Conservation (phyloP, 129 eudicot species). For the Flaveria bidentis region DNA sequence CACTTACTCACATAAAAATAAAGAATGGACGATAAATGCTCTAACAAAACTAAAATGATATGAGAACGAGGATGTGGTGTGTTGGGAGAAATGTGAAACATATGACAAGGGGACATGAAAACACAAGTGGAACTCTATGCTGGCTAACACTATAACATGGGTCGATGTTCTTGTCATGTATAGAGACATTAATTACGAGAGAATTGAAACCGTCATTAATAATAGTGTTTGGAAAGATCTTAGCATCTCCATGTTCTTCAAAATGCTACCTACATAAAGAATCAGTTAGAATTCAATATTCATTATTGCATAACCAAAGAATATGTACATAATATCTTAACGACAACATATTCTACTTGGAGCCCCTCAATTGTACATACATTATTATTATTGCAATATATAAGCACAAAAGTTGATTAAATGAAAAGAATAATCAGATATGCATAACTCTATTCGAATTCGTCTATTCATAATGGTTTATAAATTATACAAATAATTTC, state of each 20-base stretch:
- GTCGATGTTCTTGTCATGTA: constrained; percentile 25
- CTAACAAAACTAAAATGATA: not conserved
- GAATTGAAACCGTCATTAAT: not conserved
- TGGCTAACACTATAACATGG: constrained; percentile 25
- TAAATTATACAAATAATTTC: too few species aligned
- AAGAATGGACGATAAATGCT: too few species aligned
- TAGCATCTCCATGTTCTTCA: constrained; percentile 30
- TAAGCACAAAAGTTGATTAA: not conserved
- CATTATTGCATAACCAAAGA: not conserved
- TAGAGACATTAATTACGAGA: constrained; percentile 14
- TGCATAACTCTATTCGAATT: too few species aligned
- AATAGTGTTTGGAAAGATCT: constrained; percentile 9
- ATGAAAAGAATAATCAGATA: too few species aligned
- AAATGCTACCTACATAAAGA: constrained; percentile 27
- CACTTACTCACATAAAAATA: too few species aligned
- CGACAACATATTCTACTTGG: constrained; percentile 14
- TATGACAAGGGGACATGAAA: constrained; percentile 29
- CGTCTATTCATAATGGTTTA: too few species aligned
- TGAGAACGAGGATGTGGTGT: constrained; percentile 11
- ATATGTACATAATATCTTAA: constrained; percentile 14
- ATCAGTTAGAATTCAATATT: constrained; percentile 8
- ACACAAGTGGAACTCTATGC: constrained; percentile 31
- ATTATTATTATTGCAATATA: not conserved
- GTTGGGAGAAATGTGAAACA: constrained; percentile 8
- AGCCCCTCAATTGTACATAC: not conserved